Evolutionary conservation across 805 yeast genomes (phyloP), one percentile per base, ranked within the genome.

Genomic region (Suhomyces sp.): DNA sequence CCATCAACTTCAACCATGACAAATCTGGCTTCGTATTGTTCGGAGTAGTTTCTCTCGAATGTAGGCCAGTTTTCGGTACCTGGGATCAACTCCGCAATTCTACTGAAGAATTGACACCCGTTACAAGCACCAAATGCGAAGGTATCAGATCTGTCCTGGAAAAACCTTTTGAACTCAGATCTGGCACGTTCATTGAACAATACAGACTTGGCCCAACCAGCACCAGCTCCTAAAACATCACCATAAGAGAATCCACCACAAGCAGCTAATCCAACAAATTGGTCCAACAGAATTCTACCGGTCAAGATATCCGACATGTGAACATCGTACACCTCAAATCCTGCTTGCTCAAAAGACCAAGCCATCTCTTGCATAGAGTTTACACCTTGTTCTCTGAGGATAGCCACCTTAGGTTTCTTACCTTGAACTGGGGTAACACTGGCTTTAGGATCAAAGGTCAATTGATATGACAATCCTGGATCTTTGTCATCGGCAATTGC

Each of bases 221-320:
- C 84, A 58, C 96, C 98, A 22, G 98, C 98, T 49, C 98, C 98
- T 41, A 93, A 72, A 31, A 93, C 98, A 65, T 93, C 98, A 73
- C 98, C 98, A 56, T 90, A 93, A 2, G 97, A 88, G 72, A 93
- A 93, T 11, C 98, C 98, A 64, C 98, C 98, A 68, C 98, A 95
- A 3, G 98, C 98, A 27, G 97, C 98, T 31, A 93, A 51, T 43
- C 98, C 98, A 32, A 82, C 87, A 62, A 93, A 93, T 28, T 78
- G 83, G 53, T 79, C 81, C 46, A 93, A 72, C 13, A 79, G 60
- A 22, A 83, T 83, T 50, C 70, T 74, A 28, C 95, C 95, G 24
- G 74, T 65, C 43, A 90, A 65, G 40, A 93, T 76, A 59, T 93
- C 98, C 14, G 95, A 78, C 98, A 93, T 93, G 55, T 95, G 97